Evolutionary conservation across 1,284 basidiomycete genomes (phyloP).

Genomic region (Inonotus obliquus): DNA sequence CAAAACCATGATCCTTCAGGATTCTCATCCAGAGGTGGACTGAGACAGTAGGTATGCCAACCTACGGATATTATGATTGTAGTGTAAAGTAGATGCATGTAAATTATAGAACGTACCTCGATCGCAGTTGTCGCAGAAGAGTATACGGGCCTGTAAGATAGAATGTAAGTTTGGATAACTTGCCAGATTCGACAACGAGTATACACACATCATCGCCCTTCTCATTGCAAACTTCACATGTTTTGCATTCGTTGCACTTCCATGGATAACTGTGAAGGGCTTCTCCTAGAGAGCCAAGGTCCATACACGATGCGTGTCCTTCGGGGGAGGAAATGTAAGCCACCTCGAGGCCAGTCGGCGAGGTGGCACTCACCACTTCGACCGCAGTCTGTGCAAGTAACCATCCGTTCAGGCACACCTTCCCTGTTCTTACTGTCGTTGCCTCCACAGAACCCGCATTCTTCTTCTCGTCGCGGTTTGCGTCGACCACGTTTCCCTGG

Average conservation of each 20-base stretch:
- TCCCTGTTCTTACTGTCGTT: conserved; percentile 51
- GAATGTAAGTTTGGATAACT: conserved; percentile 10
- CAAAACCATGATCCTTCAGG: conserved; percentile 79
- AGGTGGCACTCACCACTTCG: conserved; percentile 43
- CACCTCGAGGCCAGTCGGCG: neutral
- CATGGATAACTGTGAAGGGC: conserved; percentile 72
- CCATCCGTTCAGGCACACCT: conserved; percentile 57
- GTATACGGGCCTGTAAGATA: conserved; percentile 61
- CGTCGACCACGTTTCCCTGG: conserved; percentile 23
- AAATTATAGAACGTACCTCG: conserved; percentile 45
- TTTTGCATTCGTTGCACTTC: conserved; percentile 93
- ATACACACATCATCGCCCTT: conserved; percentile 85
- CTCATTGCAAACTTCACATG: conserved; percentile 81
- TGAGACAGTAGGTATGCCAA: conserved; percentile 89
- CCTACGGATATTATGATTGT: conserved; percentile 39
- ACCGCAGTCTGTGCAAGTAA: conserved; percentile 67
- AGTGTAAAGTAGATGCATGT: conserved; percentile 13
- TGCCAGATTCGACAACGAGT: conserved; percentile 10
- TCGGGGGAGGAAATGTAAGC: neutral
- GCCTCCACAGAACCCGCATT: conserved; percentile 67
- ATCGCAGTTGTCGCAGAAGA: conserved; percentile 96
- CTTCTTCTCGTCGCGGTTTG: conserved; percentile 39
- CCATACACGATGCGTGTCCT: conserved; percentile 81
- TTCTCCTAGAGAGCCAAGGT: conserved; percentile 46
- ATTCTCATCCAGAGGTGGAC: conserved; percentile 63